Evolutionary conservation across 2,329 filamentous ascomycete genomes (phyloP).

Genomic region (Chrysoporthe deuterocubensis): DNA sequence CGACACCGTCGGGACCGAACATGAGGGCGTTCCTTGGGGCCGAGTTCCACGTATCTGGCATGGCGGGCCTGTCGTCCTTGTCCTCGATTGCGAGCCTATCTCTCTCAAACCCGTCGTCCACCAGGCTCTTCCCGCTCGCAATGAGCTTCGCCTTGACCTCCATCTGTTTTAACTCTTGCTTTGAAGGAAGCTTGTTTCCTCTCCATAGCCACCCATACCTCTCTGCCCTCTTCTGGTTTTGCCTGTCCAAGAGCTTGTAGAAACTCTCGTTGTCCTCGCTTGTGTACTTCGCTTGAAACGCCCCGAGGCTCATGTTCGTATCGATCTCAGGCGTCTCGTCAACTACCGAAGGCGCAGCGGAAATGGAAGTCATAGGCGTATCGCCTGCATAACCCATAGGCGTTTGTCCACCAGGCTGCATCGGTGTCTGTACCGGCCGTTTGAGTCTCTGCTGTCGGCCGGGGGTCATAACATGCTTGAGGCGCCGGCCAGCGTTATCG

Average conservation of each 20-base stretch:
- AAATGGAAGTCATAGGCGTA: conserved; percentile 68
- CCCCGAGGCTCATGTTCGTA: conserved; percentile 77
- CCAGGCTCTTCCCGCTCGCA: conserved; percentile 48
- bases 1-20: conserved; percentile 74
- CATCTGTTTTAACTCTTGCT: conserved; percentile 73
- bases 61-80: conserved; percentile 72
- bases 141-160: conserved; percentile 60
- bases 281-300: conserved; percentile 92
- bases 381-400: conserved; percentile 71
- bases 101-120: conserved; percentile 61
- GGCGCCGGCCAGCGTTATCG: conserved; percentile 71
- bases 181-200: conserved; percentile 84
- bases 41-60: conserved; percentile 75
- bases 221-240: conserved; percentile 81
- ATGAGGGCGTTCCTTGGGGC: conserved; percentile 83
- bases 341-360: conserved; percentile 29
- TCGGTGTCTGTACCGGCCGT: conserved; percentile 22
- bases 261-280: conserved; percentile 98
- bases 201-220: conserved; percentile 90
- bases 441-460: conserved; percentile 49
- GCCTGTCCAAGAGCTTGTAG: conserved; percentile 86
- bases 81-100: conserved; percentile 68
- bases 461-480: conserved; percentile 82
- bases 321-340: conserved; percentile 60
- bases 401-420: conserved; percentile 51